These are phyloP conservation scores for Aleurites moluccanus DNA, from an alignment of 441 rosid genomes.

Conservation along the genomic window DNA sequence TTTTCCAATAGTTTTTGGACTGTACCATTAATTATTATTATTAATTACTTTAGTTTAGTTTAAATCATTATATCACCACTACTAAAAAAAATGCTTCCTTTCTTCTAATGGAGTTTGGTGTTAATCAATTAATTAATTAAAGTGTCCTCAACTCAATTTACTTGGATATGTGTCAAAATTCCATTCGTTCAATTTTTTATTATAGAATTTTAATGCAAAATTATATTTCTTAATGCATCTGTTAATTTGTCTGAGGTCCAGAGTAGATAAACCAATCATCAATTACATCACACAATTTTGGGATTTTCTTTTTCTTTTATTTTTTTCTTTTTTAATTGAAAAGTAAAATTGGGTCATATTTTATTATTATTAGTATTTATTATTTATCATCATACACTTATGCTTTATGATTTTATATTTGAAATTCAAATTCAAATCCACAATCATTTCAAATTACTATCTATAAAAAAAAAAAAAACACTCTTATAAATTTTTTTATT, in stretches of 20 bases:
- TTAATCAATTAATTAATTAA: background rate
- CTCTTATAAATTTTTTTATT: no score
- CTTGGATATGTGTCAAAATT: background rate
- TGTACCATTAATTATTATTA: slow-evolving; percentile 1
- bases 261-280: slow-evolving; percentile 6
- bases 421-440: no score
- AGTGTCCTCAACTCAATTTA: background rate
- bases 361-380: no score
- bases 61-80: slow-evolving; percentile 18
- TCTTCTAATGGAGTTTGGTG: background rate
- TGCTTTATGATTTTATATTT: no score
- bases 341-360: no score
- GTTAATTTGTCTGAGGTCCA: slow-evolving; percentile 11
- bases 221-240: background rate
- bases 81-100: background rate
- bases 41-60: slow-evolving; percentile 9
- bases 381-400: no score
- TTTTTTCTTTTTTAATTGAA: no score
- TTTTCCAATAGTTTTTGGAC: slow-evolving; percentile 1
- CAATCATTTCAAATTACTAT: no score
- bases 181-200: background rate
- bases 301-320: background rate
- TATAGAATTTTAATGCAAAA: background rate
- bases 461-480: no score
- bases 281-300: no score